Base-by-base conservation (phyloP, 2,329 filamentous ascomycete genomes). In the Cordyceps pruinosa region DNA sequence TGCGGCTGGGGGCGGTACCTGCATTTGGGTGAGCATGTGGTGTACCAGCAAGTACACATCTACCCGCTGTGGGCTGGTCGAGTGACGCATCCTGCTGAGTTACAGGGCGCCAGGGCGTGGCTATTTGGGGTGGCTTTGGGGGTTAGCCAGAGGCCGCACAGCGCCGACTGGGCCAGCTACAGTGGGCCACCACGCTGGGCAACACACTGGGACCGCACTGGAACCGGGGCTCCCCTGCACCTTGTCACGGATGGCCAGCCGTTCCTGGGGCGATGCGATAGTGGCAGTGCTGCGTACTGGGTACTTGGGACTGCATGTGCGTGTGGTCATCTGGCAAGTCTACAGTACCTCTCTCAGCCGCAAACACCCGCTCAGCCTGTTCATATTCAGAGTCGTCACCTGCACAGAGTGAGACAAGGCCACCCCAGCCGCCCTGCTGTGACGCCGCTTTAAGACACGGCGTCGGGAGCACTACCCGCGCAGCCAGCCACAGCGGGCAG, bases 31-130 rank as follows among this genome's bases (percentile, higher is more conserved):
- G 39, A 10, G 8, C 6, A 2, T 23, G 12, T 44, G 26, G 39
- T 44, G 9, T 28, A 44, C 1, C 3, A 10, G 3, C 5, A 46
- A 46, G 51, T 54, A 46, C 30, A n/a, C n/a, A n/a, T n/a, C 51
- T 37, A 32, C 5, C 26, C 51, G 39, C 51, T 54, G 52, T 13
- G 42, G 53, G 26, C 34, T 35, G 37, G 41, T 23, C 56, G 50
- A 49, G 57, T 59, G 57, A 59, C 57, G 57, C 57, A 59, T 45
- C 45, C 52, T 54, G 51, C 51, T n/a, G n/a, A n/a, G n/a, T n/a
- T n/a, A 30, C 51, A 37, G 28, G n/a, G 52, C 35, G 17, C 44
- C 44, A 46, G 44, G n/a, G 32, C 32, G 32, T 23, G 8, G 41
- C 21, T 26, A 25, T 15, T 13, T 9, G 4, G 9, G 15, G 39